phyloP scores from a whole-genome alignment of 805 yeast species.

The Trichomonascus vanleenenianus region DNA sequence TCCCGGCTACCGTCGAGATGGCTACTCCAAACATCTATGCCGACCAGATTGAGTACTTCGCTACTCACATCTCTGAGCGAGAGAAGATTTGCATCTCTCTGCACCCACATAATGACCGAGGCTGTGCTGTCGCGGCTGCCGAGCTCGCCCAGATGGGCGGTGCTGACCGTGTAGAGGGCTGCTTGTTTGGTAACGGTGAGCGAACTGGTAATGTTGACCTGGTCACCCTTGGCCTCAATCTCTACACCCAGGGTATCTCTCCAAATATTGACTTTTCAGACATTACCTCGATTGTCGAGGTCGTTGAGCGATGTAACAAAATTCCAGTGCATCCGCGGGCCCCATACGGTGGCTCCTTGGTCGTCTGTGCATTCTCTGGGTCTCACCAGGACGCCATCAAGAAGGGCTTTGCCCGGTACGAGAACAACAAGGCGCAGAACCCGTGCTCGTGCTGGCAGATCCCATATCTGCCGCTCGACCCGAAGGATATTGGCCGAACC shows the following conservation, averaged over 20 bases:
- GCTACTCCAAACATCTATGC: conserved; percentile 76
- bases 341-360: conserved; percentile 77
- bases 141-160: conserved; percentile 78
- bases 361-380: conserved; percentile 77
- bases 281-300: conserved; percentile 54
- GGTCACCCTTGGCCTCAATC: conserved; percentile 67
- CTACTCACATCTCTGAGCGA: conserved; percentile 53
- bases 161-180: conserved; percentile 84
- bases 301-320: conserved; percentile 73
- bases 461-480: conserved; percentile 81
- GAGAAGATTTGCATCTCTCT: conserved; percentile 67
- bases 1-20: conserved; percentile 83
- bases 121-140: conserved; percentile 85
- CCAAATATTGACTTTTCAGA: conserved; percentile 70
- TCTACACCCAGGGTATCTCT: conserved; percentile 70
- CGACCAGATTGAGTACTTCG: conserved; percentile 73
- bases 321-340: conserved; percentile 73
- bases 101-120: conserved; percentile 81
- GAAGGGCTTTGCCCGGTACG: conserved; percentile 53
- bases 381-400: conserved; percentile 88
- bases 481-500: conserved; percentile 78
- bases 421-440: conserved; percentile 28
- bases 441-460: conserved; percentile 48
- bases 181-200: conserved; percentile 80
- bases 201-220: conserved; percentile 82